Conservation (phyloP, 441 rosid genomes). For the Eugenia klotzschiana region DNA sequence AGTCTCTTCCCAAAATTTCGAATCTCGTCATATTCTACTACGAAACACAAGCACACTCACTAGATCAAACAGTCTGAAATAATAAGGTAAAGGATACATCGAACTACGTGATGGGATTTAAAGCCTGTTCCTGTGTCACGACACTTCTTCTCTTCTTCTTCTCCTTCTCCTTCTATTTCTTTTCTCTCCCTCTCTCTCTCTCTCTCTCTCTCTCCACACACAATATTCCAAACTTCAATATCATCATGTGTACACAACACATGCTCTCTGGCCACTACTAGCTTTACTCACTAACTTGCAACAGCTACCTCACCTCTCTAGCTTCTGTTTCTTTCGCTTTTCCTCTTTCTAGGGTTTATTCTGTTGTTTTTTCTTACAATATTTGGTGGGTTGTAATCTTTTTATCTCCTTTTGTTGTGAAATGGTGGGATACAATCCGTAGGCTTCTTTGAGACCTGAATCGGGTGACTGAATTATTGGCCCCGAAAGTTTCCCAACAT, state of each 20-base stretch:
- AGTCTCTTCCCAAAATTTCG: background rate
- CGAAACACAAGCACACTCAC: background rate
- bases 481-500: conserved; percentile 24
- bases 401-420: background rate
- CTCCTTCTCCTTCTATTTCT: background rate
- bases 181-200: background rate
- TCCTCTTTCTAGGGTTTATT: background rate
- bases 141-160: background rate
- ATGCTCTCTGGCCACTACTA: conserved; percentile 19
- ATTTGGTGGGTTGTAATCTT: background rate
- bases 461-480: conserved; percentile 40
- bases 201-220: background rate
- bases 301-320: background rate
- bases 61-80: background rate
- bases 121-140: background rate
- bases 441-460: conserved; percentile 2
- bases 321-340: background rate
- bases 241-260: background rate
- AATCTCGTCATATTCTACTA: background rate
- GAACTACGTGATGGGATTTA: background rate
- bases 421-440: background rate
- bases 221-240: conserved; percentile 26
- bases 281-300: background rate
- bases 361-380: background rate
- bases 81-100: background rate